These are phyloP conservation scores for Mucor irregularis DNA, from an alignment of 371 early-diverging fungal species.

Conservation along the genomic window DNA sequence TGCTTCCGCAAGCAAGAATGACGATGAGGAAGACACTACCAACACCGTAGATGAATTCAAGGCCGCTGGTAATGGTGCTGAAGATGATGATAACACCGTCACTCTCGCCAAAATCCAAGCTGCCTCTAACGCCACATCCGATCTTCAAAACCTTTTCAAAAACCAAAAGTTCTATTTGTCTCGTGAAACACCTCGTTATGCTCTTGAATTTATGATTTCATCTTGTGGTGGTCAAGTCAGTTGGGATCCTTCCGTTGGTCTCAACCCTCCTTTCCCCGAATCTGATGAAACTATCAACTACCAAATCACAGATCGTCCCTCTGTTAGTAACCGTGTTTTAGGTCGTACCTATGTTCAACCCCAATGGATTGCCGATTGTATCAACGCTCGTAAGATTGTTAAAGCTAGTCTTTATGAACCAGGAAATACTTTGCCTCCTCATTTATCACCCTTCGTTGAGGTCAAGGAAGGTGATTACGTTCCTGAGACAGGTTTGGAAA, in stretches of 20 bases:
- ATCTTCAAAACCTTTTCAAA: constrained; percentile 72
- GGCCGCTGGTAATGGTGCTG: constrained; percentile 24
- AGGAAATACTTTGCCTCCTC: constrained; percentile 88
- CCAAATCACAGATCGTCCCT: constrained; percentile 89
- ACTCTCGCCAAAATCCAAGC: constrained; percentile 59
- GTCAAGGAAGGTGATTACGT: constrained; percentile 86
- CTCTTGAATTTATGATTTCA: constrained; percentile 89
- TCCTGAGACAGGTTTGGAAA: constrained; percentile 59
- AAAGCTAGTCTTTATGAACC: constrained; percentile 71
- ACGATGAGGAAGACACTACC: constrained; percentile 38
- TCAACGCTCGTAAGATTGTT: constrained; percentile 84
- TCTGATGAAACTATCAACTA: constrained; percentile 83
- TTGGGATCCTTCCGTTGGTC: constrained; percentile 82
- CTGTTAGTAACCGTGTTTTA: constrained; percentile 60
- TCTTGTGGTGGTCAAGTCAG: constrained; percentile 90
- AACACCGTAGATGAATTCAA: constrained; percentile 51
- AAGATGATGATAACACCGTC: constrained; percentile 44
- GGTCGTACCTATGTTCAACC: constrained; percentile 92
- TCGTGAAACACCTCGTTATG: constrained; percentile 93
- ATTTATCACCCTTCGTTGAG: constrained; percentile 93
- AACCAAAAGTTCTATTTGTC: constrained; percentile 84
- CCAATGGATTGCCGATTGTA: constrained; percentile 96
- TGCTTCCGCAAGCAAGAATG: constrained; percentile 2
- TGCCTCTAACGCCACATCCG: constrained; percentile 52
- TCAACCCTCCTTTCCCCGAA: constrained; percentile 80